Evolutionary conservation across 2,329 filamentous ascomycete genomes (phyloP), one percentile per base, ranked within the genome.

Genomic region (Macrophomina tecta): DNA sequence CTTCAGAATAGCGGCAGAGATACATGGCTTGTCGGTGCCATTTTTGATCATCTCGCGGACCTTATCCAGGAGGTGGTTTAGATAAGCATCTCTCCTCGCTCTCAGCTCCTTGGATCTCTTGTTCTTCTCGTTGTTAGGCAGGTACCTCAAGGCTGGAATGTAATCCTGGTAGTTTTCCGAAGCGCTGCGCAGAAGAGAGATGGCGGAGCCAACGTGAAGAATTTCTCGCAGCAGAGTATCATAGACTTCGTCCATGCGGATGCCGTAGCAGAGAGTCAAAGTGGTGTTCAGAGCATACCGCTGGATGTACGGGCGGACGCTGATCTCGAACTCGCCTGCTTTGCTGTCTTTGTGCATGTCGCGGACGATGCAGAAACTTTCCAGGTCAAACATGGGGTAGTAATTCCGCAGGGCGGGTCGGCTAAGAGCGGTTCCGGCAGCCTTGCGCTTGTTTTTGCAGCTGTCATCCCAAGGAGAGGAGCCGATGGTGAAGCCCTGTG

Each of bases 401-500:
- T 86, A 86, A 16, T 76, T 81, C 64, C 79, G 78, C 73, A 86
- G 76, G 4, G 82, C 81, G 0, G 81, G 77, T 30, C 82, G 73
- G 14, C 81, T 79, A 1, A 86, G 73, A 0, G 83, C 82, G 1
- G 80, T 81, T 1, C 82, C 82, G 0, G 83, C 81, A 1, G 83
- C 83, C 69, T 84, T 85, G 0, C 84, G 78, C 70, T 85, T 85
- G 69, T 83, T 85, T 70, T 82, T 82, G 72, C 83, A 86, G 42
- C 80, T 83, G 28, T 84, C 81, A 63, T 85, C 83, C 84, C 84
- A 86, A 0, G 84, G 84, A 2, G 79, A 82, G 5, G 79, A 82
- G n/a, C 84, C 84, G 61, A 86, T 86, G 0, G 84, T 86, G 73
- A 86, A 86, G 0, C 84, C 84, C 69, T 86, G 83, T 0, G 82